Evolutionary conservation across 2,329 filamentous ascomycete genomes (phyloP), one percentile per base, ranked within the genome.

Genomic region (Venturia aucupariae): DNA sequence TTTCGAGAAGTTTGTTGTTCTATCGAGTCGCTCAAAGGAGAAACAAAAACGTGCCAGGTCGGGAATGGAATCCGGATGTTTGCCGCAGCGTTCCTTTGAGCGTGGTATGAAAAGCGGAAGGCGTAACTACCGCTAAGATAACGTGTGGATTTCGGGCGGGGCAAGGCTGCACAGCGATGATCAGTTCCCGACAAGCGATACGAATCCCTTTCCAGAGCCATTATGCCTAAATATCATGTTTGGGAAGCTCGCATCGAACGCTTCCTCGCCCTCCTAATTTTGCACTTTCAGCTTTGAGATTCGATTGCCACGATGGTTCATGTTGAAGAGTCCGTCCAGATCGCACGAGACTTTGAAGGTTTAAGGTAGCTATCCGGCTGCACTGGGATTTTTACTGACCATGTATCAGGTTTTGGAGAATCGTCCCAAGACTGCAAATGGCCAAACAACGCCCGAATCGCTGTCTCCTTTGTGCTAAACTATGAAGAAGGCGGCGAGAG

Each of bases 401-500:
- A 35, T n/a, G 2, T 57, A 2, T 19, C 51, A 57, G 51, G 51
- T 63, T 55, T 62, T 65, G 24, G 69, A 68, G 32, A 68, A 66
- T 11, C 68, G 66, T 55, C 65, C 65, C 46, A 65, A 67, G 64
- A 73, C 32, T 67, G 72, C 15, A 70, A 72, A 63, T 76, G 74
- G 74, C 74, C 73, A 4, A 73, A 73, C 62, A 68, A 68, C 35
- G 73, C 72, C 38, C 75, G 74, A 55, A 75, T 76, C 27, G 74
- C 74, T 13, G 71, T 76, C 0, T 75, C 72, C 1, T 76, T 76
- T 61, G 74, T 75, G 17, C 73, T 76, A 63, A 76, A 76, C 66
- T 76, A 75, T 61, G 75, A 76, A 66, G 72, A 73, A 63, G 70
- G 70, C 11, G 70, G 72, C 3, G 73, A 76, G 66, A 69, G 72